Conservation (phyloP, 306 rosid species). For the Prosopis cineraria region DNA sequence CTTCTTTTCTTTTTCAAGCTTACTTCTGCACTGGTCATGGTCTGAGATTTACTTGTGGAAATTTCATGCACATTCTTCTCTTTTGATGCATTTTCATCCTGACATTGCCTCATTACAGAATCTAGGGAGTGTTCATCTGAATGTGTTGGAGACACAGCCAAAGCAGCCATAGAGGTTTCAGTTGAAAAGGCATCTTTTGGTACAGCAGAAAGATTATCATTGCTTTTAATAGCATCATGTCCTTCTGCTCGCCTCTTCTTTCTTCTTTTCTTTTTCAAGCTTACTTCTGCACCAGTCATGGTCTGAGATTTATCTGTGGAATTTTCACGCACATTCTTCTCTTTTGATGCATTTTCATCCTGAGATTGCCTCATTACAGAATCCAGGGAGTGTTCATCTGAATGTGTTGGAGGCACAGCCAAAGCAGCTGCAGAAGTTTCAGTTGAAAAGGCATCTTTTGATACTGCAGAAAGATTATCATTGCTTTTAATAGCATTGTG, state of each 20-base stretch:
- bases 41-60: background rate
- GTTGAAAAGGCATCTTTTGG: slow-evolving; percentile 11
- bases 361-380: slow-evolving; percentile 26
- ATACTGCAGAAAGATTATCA: slow-evolving; percentile 6
- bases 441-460: slow-evolving; percentile 14
- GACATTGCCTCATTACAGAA: background rate
- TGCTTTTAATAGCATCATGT: slow-evolving; percentile 11
- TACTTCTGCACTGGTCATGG: background rate
- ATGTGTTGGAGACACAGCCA: slow-evolving; percentile 8
- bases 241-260: background rate
- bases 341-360: slow-evolving; percentile 26
- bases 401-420: slow-evolving; percentile 26
- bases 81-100: background rate
- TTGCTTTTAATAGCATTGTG: slow-evolving; percentile 13
- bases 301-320: slow-evolving; percentile 12
- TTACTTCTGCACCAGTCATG: background rate
- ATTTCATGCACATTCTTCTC: slow-evolving; percentile 1
- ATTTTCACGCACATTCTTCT: background rate
- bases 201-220: background rate
- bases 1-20: background rate
- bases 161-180: slow-evolving; percentile 20
- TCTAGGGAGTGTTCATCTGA: background rate
- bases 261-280: background rate
- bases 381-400: slow-evolving; percentile 32
- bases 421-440: slow-evolving; percentile 16